Evolutionary conservation across 805 yeast genomes (phyloP), one percentile per base, ranked within the genome.

Genomic region (Wickerhamiella azyma): DNA sequence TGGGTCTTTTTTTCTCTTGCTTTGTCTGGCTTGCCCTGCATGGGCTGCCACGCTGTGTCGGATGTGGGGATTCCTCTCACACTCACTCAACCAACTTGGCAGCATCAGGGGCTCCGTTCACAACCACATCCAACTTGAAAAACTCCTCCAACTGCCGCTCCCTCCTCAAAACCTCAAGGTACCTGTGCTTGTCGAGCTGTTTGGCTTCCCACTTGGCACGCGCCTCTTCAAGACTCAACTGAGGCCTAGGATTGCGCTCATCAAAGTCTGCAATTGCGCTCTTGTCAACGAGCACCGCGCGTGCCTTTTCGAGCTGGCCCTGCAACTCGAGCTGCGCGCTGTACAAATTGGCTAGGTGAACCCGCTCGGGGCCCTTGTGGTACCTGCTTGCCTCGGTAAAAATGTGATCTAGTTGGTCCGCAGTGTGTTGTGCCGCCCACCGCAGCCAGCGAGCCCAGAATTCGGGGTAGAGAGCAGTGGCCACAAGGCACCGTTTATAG

Each of bases 391-490:
- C 53, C 11, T 21, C 17, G 2, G 11, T 21, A 26, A 44, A 45
- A 2, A 41, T 45, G 1, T 21, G 3, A 2, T 37, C 45, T 5
- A 47, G 42, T 11, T 30, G 26, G 2, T n/a, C 37, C 1, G 48
- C 47, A 2, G 33, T 18, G 3, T 9, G 37, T 5, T 6, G 3
- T 11, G 42, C 60, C 24, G 75, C 53, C 73, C 79, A 88, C 3
- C 70, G 61, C 2, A 76, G 49, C 58, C 81, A 89, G 48, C 72
- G 72, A 13, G 75, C 54, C 98, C 98, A 89, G 26, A 84, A 61
- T 5, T 62, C 65, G 18, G 76, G 76, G 45, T 72, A 68, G 29
- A 67, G 62, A 32, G 92, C 83, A 43, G 79, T 71, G 8, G 60
- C 56, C 1, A 55, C 52, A 37, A 92, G 63, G 19, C 85, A 74